Conservation (phyloP, 805 yeast genomes). For the Candida montana region DNA sequence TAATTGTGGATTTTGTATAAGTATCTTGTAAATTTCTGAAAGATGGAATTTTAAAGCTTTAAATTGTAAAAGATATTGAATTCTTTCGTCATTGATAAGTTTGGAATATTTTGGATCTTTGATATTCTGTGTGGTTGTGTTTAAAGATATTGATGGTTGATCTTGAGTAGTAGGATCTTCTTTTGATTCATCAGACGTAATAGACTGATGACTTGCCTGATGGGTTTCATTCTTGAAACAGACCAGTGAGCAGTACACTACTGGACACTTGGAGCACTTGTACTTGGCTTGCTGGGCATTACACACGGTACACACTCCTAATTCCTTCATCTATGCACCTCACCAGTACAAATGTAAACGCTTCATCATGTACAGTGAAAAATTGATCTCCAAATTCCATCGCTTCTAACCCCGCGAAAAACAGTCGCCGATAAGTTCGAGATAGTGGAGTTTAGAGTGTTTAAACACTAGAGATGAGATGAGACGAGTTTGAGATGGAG, state of each 20-base stretch:
- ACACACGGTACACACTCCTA: slow-evolving; percentile 17
- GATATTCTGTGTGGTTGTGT: background rate
- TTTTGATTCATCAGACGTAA: background rate
- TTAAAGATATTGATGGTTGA: too few relatives aligned
- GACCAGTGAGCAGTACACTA: slow-evolving; percentile 45
- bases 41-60: slow-evolving; percentile 57
- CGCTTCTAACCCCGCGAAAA: background rate
- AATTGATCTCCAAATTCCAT: too few relatives aligned
- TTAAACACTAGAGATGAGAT: too few relatives aligned
- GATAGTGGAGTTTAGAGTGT: too few relatives aligned
- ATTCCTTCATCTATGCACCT: background rate
- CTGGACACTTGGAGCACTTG: slow-evolving; percentile 49
- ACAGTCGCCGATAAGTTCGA: background rate
- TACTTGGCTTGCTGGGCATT: slow-evolving; percentile 36
- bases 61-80: slow-evolving; percentile 42
- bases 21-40: slow-evolving; percentile 40
- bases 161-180: background rate
- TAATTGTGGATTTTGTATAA: slow-evolving; percentile 41
- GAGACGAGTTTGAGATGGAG: background rate
- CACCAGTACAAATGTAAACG: too few relatives aligned
- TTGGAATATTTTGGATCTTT: slow-evolving; percentile 23
- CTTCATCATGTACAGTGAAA: too few relatives aligned
- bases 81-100: slow-evolving; percentile 36
- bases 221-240: slow-evolving; percentile 51
- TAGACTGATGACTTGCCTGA: slow-evolving; percentile 19